Evolutionary conservation across 1,139 yeast genomes (phyloP).

Genomic region (Eremothecium coryli): DNA sequence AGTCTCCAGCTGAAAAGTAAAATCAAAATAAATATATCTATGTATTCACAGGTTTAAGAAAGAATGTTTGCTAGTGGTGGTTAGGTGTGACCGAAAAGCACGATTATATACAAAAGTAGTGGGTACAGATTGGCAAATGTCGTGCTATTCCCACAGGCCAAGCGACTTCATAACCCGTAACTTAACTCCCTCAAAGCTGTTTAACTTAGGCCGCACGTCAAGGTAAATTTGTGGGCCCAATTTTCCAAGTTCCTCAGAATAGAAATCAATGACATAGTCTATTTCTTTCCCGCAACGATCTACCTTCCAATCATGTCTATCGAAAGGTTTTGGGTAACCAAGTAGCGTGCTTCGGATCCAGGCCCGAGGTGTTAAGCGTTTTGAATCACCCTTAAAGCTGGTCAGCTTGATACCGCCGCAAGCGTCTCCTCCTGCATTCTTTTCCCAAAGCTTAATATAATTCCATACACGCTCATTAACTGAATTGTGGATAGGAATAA

Average conservation of each 20-base stretch:
- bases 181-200: constrained; percentile 68
- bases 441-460: constrained; percentile 79
- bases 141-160: no score
- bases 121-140: no score
- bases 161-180: constrained; percentile 54
- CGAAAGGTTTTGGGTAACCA: constrained; percentile 76
- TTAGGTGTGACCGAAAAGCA: no score
- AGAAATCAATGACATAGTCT: constrained; percentile 91
- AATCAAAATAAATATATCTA: no score
- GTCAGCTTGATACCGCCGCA: constrained; percentile 86
- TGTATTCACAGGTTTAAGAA: no score
- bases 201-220: constrained; percentile 87
- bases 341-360: constrained; percentile 52
- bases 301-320: constrained; percentile 93
- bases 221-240: constrained; percentile 58
- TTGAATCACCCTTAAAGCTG: constrained; percentile 82
- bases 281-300: constrained; percentile 75
- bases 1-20: no score
- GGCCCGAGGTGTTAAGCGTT: constrained; percentile 82
- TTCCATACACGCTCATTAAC: constrained; percentile 93
- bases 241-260: constrained; percentile 45
- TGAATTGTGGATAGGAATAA: constrained; percentile 88
- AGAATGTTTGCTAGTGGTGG: no score
- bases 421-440: constrained; percentile 45
- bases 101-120: no score